Conservation (phyloP, 352 stramenopile genomes). For the Hyaloperonospora arabidopsidis region DNA sequence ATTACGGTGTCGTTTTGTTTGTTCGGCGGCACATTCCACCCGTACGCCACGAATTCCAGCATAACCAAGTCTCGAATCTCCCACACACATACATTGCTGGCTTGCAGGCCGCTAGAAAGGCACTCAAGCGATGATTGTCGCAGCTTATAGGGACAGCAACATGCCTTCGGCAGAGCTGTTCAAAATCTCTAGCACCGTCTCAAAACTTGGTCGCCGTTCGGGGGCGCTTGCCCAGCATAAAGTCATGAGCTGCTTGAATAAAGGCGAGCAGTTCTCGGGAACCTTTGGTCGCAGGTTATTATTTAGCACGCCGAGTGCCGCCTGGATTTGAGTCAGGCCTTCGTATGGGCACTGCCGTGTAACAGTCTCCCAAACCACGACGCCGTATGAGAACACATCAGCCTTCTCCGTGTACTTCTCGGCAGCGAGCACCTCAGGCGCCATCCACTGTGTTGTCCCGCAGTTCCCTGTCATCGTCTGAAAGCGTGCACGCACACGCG, state of each 20-base stretch:
- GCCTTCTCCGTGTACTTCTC: constrained; percentile 86
- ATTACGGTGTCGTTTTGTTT: too few relatives aligned
- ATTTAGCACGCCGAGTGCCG: constrained; percentile 78
- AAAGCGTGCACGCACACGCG: constrained; percentile 72
- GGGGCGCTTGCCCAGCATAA: constrained; percentile 71
- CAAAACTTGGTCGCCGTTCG: constrained; percentile 74
- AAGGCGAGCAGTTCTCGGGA: constrained; percentile 54
- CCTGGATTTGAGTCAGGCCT: constrained; percentile 85
- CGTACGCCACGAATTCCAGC: too few relatives aligned
- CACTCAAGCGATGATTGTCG: too few relatives aligned
- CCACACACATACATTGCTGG: too few relatives aligned
- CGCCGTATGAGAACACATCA: constrained; percentile 81
- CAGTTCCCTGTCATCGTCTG: constrained; percentile 86
- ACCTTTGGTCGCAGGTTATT: constrained; percentile 83
- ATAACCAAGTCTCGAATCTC: too few relatives aligned
- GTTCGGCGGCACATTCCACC: too few relatives aligned
- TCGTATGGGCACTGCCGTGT: constrained; percentile 88
- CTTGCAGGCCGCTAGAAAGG: too few relatives aligned
- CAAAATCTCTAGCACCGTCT: constrained; percentile 73
- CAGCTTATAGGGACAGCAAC: constrained; percentile 11
- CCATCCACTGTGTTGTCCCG: constrained; percentile 84
- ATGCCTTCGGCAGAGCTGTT: constrained; percentile 28
- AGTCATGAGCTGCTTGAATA: constrained; percentile 84
- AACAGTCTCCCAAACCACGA: constrained; percentile 86
- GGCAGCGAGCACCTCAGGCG: constrained; percentile 68